phyloP scores from a whole-genome alignment of 192 early-diverging fungal species.

The Coemansia sp. region DNA sequence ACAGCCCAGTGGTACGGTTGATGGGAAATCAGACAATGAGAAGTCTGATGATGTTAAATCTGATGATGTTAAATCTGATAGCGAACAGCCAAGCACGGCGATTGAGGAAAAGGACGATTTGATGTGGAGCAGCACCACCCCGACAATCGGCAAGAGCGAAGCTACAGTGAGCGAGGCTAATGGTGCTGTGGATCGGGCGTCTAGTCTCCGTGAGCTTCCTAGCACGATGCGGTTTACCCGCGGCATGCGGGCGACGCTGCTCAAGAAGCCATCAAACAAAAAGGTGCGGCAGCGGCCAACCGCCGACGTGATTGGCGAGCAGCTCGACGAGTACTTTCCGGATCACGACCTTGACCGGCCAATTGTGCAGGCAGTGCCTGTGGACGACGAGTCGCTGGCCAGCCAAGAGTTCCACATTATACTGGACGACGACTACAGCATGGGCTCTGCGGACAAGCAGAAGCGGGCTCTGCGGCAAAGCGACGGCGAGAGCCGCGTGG shows the following conservation, averaged over 20 bases:
- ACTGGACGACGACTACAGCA: slow-evolving; percentile 22
- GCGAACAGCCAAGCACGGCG: background rate
- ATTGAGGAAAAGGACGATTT: slow-evolving; percentile 8
- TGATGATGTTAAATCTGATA: background rate
- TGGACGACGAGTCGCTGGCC: slow-evolving; percentile 28
- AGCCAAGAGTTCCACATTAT: slow-evolving; percentile 45
- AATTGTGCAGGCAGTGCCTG: slow-evolving; percentile 59
- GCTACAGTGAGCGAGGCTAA: slow-evolving; percentile 6
- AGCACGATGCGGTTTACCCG: slow-evolving; percentile 48
- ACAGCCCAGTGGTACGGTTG: background rate
- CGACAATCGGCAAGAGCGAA: background rate
- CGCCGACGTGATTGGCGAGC: slow-evolving; percentile 63
- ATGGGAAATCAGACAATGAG: background rate
- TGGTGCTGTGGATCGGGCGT: background rate
- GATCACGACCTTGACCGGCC: slow-evolving; percentile 73
- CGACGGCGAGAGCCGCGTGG: slow-evolving; percentile 15
- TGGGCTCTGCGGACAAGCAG: background rate
- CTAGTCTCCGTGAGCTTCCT: slow-evolving; percentile 18
- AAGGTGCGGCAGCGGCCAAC: slow-evolving; percentile 57
- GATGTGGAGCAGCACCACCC: slow-evolving; percentile 18
- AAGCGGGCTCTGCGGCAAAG: slow-evolving; percentile 8
- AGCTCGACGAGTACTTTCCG: slow-evolving; percentile 72
- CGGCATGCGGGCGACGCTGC: slow-evolving; percentile 47
- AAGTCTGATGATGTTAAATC: background rate
- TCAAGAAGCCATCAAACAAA: slow-evolving; percentile 33